Evolutionary conservation across 192 early-diverging fungal species (phyloP).

Genomic region (Coemansia sp.): DNA sequence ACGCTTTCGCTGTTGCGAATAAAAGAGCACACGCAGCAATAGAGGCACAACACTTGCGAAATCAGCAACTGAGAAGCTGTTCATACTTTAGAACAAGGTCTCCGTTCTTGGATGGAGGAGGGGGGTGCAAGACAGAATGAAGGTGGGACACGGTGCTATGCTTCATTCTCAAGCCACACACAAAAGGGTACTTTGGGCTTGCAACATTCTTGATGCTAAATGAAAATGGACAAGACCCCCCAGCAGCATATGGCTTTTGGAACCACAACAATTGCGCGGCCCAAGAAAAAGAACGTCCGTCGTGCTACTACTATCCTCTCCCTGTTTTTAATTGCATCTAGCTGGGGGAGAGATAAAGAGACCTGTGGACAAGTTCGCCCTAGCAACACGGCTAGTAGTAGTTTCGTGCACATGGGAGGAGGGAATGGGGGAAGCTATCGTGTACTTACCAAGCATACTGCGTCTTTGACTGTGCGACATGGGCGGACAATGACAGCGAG

Average conservation of each 20-base stretch:
- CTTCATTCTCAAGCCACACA: slow-evolving; percentile 11
- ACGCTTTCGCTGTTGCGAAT: background rate
- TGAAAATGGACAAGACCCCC: too few species aligned
- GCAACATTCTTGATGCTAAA: too few species aligned
- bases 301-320: slow-evolving; percentile 2
- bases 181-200: too few species aligned
- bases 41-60: background rate
- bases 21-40: background rate
- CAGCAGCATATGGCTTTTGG: too few species aligned
- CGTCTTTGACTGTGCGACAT: slow-evolving; percentile 51
- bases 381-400: too few species aligned
- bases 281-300: background rate
- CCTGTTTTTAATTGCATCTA: background rate
- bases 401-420: background rate
- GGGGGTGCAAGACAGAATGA: background rate
- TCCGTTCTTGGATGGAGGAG: background rate
- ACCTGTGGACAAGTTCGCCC: too few species aligned
- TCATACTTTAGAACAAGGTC: too few species aligned
- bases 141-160: background rate
- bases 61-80: background rate
- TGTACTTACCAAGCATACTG: slow-evolving; percentile 49
- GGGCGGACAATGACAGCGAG: slow-evolving; percentile 36
- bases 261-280: slow-evolving; percentile 3
- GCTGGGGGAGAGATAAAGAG: background rate
- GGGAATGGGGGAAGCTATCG: background rate